Evolutionary conservation across 257 asterid species (phyloP).

Genomic region (Linaria vulgaris): DNA sequence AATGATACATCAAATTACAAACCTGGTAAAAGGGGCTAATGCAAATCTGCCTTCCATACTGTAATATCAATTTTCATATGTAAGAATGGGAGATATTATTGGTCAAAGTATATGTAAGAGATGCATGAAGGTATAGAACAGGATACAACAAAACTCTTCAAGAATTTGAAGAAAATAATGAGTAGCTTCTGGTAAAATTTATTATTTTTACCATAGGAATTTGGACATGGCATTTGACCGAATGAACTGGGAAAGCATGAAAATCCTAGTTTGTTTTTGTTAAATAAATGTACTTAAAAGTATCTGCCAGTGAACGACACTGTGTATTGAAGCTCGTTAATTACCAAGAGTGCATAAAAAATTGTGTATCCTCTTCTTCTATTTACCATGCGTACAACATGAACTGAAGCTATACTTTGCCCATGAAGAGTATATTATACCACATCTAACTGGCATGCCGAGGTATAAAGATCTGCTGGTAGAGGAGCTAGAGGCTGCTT

Average conservation of each 20-base stretch:
- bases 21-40: conserved; percentile 78
- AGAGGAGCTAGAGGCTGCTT: conserved; percentile 53
- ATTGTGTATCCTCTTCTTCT: conserved; percentile 7
- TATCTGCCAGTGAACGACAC: neutral
- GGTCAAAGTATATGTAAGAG: conserved; percentile 3
- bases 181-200: too few relatives aligned
- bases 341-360: conserved; percentile 6
- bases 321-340: conserved; percentile 6
- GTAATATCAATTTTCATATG: conserved; percentile 29
- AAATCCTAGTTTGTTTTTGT: neutral
- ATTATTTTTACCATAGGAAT: conserved; percentile 11
- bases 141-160: neutral
- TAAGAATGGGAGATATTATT: conserved; percentile 15
- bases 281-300: neutral
- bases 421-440: conserved; percentile 42
- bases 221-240: conserved; percentile 12
- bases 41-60: conserved; percentile 68
- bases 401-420: conserved; percentile 22
- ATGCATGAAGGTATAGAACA: neutral
- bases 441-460: conserved; percentile 62
- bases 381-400: conserved; percentile 4
- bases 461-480: conserved; percentile 42
- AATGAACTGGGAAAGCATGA: conserved; percentile 15
- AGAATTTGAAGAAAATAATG: neutral
- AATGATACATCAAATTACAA: conserved; percentile 22